These are phyloP conservation scores for Beauveria caledonica DNA, from an alignment of 2,329 filamentous ascomycete genomes.

Conservation along the genomic window DNA sequence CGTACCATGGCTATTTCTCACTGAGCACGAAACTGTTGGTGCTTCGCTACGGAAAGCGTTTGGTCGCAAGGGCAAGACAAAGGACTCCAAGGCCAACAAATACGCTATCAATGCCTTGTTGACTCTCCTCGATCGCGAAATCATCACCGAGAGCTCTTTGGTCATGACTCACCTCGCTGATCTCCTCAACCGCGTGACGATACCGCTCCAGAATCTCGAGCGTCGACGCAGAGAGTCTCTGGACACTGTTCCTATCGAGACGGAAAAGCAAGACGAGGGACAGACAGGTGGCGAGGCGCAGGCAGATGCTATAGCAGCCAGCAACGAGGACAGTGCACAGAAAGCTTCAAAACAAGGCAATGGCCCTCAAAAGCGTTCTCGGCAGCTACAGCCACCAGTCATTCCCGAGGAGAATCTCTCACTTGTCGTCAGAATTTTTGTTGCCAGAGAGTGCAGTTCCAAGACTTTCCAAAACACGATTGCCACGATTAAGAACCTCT, in stretches of 20 bases:
- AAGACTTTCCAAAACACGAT: conserved; percentile 98
- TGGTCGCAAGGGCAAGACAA: conserved; percentile 79
- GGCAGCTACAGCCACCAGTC: conserved; percentile 67
- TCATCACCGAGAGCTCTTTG: conserved; percentile 93
- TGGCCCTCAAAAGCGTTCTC: conserved; percentile 40
- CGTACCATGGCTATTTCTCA: conserved; percentile 85
- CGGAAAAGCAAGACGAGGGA: conserved; percentile 15
- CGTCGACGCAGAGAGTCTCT: conserved; percentile 71
- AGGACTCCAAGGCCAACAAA: conserved; percentile 75
- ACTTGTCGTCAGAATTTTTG: conserved; percentile 92
- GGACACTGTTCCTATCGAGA: conserved; percentile 26
- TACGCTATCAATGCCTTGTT: conserved; percentile 90
- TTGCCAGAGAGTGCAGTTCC: conserved; percentile 89
- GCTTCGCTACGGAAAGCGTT: conserved; percentile 67
- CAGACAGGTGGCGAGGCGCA: conserved; percentile 23
- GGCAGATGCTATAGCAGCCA: conserved; percentile 16
- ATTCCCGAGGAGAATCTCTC: conserved; percentile 85
- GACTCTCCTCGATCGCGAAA: conserved; percentile 78
- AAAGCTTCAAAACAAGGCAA: conserved; percentile 21
- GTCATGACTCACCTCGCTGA: conserved; percentile 93
- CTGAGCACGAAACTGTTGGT: conserved; percentile 74
- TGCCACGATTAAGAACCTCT: conserved; percentile 97
- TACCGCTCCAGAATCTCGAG: conserved; percentile 72
- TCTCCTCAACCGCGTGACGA: conserved; percentile 79
- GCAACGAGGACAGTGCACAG: conserved; percentile 19